phyloP scores from a whole-genome alignment of 2,329 filamentous ascomycete species.

The Scedosporium boydii region DNA sequence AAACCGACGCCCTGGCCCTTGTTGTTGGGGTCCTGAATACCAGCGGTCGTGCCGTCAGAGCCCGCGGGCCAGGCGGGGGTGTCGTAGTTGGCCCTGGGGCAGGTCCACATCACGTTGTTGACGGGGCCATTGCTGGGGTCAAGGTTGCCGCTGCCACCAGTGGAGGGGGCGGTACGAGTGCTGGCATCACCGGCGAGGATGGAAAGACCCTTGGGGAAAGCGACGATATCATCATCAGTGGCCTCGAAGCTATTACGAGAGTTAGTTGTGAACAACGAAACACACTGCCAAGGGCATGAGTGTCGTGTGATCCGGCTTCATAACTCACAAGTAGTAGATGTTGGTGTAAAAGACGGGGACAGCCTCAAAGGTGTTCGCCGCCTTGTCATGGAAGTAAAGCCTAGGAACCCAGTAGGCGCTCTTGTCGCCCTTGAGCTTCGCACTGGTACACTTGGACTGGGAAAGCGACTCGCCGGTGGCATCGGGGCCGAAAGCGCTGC shows the following conservation, averaged over 20 bases:
- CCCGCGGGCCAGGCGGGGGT: slow-evolving; percentile 41
- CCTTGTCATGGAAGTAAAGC: slow-evolving; percentile 57
- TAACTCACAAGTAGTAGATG: slow-evolving; percentile 61
- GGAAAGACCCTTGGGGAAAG: slow-evolving; percentile 62
- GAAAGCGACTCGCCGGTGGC: slow-evolving; percentile 51
- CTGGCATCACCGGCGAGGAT: slow-evolving; percentile 59
- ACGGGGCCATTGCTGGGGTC: slow-evolving; percentile 42
- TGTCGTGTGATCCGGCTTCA: too few species aligned
- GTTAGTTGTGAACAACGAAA: not conserved
- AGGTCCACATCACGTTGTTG: slow-evolving; percentile 50
- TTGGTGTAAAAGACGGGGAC: slow-evolving; percentile 65
- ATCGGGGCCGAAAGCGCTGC: slow-evolving; percentile 54
- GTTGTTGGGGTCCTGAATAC: slow-evolving; percentile 45
- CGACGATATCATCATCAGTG: slow-evolving; percentile 54
- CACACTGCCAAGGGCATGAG: too few species aligned
- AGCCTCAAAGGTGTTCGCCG: slow-evolving; percentile 52
- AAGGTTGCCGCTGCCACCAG: slow-evolving; percentile 38
- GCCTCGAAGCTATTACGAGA: slow-evolving; percentile 35
- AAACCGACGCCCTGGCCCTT: slow-evolving; percentile 53
- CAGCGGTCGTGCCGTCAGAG: slow-evolving; percentile 45
- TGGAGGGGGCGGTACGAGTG: slow-evolving; percentile 46
- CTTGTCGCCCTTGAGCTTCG: slow-evolving; percentile 57
- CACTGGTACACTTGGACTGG: slow-evolving; percentile 60
- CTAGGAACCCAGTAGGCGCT: slow-evolving; percentile 71
- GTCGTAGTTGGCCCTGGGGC: slow-evolving; percentile 42